Conservation (phyloP, 2,329 filamentous ascomycete genomes). For the Chrysosphaeria jannelii region DNA sequence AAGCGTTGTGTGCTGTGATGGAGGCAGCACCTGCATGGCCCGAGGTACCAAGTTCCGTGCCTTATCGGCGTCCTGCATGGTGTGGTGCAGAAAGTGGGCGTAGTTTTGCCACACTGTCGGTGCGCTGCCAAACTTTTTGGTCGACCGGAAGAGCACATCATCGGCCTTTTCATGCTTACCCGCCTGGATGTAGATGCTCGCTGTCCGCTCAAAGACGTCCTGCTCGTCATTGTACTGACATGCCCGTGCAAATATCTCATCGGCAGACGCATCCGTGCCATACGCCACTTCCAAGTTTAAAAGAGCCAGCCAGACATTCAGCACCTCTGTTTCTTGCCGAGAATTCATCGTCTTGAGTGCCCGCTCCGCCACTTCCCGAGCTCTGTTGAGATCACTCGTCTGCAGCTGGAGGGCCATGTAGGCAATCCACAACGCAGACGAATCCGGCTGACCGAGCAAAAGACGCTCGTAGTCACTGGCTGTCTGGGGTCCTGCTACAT, state of each 20-base stretch:
- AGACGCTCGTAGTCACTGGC: conserved; percentile 82
- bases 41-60: conserved; percentile 53
- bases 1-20: conserved; percentile 34
- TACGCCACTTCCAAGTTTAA: conserved; percentile 86
- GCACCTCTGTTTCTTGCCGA: conserved; percentile 68
- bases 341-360: conserved; percentile 79
- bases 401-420: conserved; percentile 99
- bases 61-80: conserved; percentile 34
- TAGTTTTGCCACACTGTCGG: conserved; percentile 82
- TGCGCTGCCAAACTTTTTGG: conserved; percentile 67
- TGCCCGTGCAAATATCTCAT: conserved; percentile 69
- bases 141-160: conserved; percentile 54
- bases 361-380: conserved; percentile 67
- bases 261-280: conserved; percentile 51
- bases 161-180: conserved; percentile 72
- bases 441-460: conserved; percentile 72
- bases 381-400: conserved; percentile 63
- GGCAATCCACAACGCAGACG: conserved; percentile 75
- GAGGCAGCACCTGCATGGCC: conserved; percentile 55
- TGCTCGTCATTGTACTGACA: conserved; percentile 83
- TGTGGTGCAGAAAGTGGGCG: conserved; percentile 68
- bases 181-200: conserved; percentile 84
- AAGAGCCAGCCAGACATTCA: conserved; percentile 84
- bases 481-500: conserved; percentile 65
- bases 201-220: conserved; percentile 65